A percentile compares a stretch with the other conserved stretches of the same genome.
phyloP scores from a whole-genome alignment of 2,329 filamentous ascomycete species.

The Colletotrichum somersetense region DNA sequence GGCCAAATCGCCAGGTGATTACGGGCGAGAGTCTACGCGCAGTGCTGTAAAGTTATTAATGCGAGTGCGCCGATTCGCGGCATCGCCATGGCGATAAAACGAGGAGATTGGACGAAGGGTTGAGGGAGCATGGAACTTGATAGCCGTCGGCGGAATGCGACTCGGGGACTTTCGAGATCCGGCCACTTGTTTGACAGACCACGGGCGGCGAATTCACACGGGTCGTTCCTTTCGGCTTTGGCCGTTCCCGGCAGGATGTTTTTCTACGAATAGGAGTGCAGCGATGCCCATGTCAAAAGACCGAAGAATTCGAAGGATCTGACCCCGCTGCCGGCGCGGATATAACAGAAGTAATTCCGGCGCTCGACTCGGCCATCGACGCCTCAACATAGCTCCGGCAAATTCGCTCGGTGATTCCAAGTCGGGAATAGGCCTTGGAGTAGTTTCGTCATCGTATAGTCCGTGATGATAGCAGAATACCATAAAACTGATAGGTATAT shows the following conservation, averaged over 20 bases:
- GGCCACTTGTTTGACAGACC: conserved; percentile 15
- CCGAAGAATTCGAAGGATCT: conserved; percentile 28
- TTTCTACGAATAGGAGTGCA: not conserved
- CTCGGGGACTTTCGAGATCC: conserved; percentile 17
- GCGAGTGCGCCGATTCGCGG: conserved; percentile 26
- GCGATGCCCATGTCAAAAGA: conserved; percentile 10
- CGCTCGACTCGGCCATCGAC: not conserved
- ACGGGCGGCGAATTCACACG: not conserved
- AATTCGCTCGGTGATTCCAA: conserved; percentile 20
- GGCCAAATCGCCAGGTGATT: not conserved
- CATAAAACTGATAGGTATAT: not conserved
- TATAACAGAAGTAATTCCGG: not conserved
- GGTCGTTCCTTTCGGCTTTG: conserved; percentile 3
- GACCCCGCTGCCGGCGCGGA: conserved; percentile 25
- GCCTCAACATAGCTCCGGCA: conserved; percentile 1
- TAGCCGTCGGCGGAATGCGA: conserved; percentile 22
- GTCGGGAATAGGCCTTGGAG: not conserved
- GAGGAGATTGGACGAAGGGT: not conserved
- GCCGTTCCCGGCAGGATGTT: not conserved
- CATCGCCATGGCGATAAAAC: not conserved
- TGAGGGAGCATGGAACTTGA: not conserved
- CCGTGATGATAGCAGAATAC: not conserved
- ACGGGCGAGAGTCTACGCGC: not conserved
- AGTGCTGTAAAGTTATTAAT: conserved; percentile 1
- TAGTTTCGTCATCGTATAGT: too few species aligned